Base-by-base conservation (phyloP, 148 eudicot species). In the Pharnaceum exiguum region DNA sequence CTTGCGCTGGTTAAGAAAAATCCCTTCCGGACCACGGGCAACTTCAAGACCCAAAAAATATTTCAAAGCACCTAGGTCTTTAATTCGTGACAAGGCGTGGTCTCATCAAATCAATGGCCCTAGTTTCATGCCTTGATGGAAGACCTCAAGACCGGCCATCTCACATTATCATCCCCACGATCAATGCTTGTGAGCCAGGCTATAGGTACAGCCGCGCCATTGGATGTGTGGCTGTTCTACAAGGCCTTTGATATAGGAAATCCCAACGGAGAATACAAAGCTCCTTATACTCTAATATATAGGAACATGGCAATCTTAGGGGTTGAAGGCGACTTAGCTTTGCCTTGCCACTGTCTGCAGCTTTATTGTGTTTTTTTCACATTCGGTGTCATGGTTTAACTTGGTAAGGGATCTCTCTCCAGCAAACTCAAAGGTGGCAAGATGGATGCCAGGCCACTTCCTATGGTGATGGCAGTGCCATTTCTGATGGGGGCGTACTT, bases 251-350 rank as follows among this genome's bases (percentile, higher is more conserved):
- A 85, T 59, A 61, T 93, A 15, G 96, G 95, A n/a, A 76, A 81
- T 51, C 95, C 95, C 0, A 49, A 88, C 5, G 86, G 95, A 2
- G 87, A 77, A 44, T 93, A 93, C 64, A 81, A 83, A 42, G 98
- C 96, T 15, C 96, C 98, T 0, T 88, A 85, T 21, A 96, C 95
- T 3, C 64, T 88, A 22, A 76, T 93, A 23, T 93, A 88, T 51
- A 57, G 90, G 19, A 88, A 88, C 76, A 82, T 88, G 96, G 98
- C 96, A 2, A 85, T 88, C 31, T 77, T 93, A 4, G 95, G 90
- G 0, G 89, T 85, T 8, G 73, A 93, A 67, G 98, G 98, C 17
- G 85, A 85, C 70, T 83, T 96, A 1, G 90, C 98, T 17, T 57
- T 88, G 52, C 98, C 96, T 15, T 71, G 48, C 22, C 95, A 93